Evolutionary conservation across 805 yeast species (phyloP).

Genomic region (Zygosaccharomyces siamensis): DNA sequence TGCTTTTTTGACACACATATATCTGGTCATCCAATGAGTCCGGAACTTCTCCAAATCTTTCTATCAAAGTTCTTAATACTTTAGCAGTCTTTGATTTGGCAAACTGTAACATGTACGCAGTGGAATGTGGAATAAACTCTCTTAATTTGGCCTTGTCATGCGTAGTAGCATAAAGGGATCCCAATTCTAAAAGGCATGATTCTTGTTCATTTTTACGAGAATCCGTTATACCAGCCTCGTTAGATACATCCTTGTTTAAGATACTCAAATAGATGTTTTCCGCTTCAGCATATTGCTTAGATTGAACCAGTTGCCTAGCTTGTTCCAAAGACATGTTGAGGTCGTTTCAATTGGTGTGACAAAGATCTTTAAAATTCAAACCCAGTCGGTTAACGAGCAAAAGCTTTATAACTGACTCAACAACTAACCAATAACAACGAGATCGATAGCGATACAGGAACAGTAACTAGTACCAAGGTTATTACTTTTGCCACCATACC

Average conservation of each 20-base stretch:
- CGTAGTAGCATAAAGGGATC: constrained; percentile 56
- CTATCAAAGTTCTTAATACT: constrained; percentile 76
- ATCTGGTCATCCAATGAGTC: constrained; percentile 66
- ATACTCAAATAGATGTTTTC: constrained; percentile 55
- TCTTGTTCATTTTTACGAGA: constrained; percentile 54
- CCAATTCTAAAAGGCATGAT: constrained; percentile 67
- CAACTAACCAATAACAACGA: background rate
- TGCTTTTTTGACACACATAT: constrained; percentile 65
- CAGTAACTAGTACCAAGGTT: background rate
- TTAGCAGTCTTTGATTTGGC: constrained; percentile 96
- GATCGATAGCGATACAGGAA: background rate
- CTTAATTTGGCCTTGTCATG: constrained; percentile 49
- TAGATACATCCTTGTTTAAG: constrained; percentile 33
- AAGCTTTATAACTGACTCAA: background rate
- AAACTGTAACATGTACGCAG: constrained; percentile 65
- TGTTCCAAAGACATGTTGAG: constrained; percentile 39
- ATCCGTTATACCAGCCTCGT: constrained; percentile 30
- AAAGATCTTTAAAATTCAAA: background rate
- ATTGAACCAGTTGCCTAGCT: constrained; percentile 56
- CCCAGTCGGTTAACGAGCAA: background rate
- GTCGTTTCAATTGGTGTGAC: background rate
- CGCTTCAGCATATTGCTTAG: constrained; percentile 50
- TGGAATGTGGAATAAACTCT: constrained; percentile 60
- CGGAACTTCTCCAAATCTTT: constrained; percentile 61
- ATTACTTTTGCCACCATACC: constrained; percentile 5